These are phyloP conservation scores for Arabis alpina DNA, from an alignment of 345 rosid genomes.

Conservation along the genomic window DNA sequence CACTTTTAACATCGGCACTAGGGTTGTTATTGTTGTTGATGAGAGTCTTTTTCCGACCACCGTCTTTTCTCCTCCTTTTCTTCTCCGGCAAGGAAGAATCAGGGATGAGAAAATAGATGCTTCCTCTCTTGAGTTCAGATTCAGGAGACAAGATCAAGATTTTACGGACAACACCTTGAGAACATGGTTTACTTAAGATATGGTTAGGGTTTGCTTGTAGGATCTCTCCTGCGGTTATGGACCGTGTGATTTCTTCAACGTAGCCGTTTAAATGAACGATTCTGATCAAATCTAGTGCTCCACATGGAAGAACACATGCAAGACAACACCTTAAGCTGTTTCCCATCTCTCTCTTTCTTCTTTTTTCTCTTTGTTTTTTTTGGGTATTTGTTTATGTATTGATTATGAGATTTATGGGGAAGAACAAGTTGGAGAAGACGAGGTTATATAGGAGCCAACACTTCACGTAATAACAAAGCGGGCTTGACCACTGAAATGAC, in stretches of 20 bases:
- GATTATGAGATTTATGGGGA: conserved; percentile 39
- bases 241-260: conserved; percentile 76
- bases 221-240: conserved; percentile 82
- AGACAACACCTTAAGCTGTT: conserved; percentile 88
- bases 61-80: conserved; percentile 43
- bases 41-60: neutral
- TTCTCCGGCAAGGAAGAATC: conserved; percentile 60
- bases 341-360: conserved; percentile 56
- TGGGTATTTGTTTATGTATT: neutral
- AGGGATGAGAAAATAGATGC: conserved; percentile 88
- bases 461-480: conserved; percentile 32
- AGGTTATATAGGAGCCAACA: conserved; percentile 42
- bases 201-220: conserved; percentile 85
- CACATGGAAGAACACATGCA: conserved; percentile 94
- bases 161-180: conserved; percentile 82
- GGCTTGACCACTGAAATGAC: conserved; percentile 37
- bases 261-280: conserved; percentile 88
- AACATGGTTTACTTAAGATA: conserved; percentile 78
- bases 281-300: conserved; percentile 92
- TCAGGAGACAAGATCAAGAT: conserved; percentile 87
- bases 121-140: conserved; percentile 84
- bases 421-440: conserved; percentile 40
- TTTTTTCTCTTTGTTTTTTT: neutral
- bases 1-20: neutral
- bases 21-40: neutral